phyloP scores from a whole-genome alignment of 1,284 basidiomycete species.

The Apiotrichum sp. region DNA sequence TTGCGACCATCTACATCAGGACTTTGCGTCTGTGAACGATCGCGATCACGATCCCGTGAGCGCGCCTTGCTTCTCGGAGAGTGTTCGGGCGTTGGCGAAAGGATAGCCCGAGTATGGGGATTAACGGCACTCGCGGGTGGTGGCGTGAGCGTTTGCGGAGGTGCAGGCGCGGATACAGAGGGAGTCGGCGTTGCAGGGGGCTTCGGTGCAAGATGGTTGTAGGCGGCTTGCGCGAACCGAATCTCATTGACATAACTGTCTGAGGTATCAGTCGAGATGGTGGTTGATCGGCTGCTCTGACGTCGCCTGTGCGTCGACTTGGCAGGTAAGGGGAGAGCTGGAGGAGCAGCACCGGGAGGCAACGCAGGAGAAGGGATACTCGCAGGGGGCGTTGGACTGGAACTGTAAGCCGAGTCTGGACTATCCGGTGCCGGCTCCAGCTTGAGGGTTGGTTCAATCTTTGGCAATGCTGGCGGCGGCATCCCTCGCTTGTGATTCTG shows the following conservation, averaged over 20 bases:
- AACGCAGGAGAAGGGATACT: background rate
- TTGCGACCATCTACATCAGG: constrained; percentile 3
- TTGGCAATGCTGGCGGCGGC: background rate
- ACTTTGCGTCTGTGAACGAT: background rate
- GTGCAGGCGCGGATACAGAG: background rate
- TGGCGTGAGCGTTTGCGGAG: background rate
- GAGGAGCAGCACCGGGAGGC: background rate
- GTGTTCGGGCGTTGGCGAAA: constrained; percentile 6
- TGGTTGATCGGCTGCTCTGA: constrained; percentile 3
- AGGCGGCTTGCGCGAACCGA: constrained; percentile 16
- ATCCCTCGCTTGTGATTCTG: background rate
- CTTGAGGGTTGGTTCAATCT: background rate
- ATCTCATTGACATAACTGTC: constrained; percentile 17
- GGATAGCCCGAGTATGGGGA: background rate
- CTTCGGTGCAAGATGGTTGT: constrained; percentile 8
- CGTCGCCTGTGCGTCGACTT: constrained; percentile 7
- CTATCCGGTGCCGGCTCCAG: background rate
- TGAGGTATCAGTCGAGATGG: constrained; percentile 4
- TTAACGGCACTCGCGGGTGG: background rate
- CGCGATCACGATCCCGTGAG: background rate
- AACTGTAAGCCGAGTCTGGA: background rate
- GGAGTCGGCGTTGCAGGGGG: background rate
- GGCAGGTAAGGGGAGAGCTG: background rate
- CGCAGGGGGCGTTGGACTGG: background rate
- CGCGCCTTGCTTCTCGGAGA: constrained; percentile 2